These are phyloP conservation scores for Candida labiduridarum DNA, from an alignment of 1,139 yeast species.

Conservation along the genomic window DNA sequence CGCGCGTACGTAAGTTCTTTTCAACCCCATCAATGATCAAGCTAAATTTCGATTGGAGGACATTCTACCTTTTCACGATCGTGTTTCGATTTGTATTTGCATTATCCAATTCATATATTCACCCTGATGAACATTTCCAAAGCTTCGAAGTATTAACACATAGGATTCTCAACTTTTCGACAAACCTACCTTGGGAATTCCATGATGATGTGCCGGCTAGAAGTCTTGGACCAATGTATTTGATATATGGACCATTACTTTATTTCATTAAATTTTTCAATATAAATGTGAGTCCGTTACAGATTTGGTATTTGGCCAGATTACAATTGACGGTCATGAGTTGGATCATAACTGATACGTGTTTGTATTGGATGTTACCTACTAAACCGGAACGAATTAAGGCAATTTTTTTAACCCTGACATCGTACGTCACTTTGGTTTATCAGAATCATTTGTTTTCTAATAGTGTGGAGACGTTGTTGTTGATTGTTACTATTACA, in stretches of 20 bases:
- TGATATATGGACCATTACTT: slow-evolving; percentile 72
- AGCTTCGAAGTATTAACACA: slow-evolving; percentile 71
- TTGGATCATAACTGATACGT: slow-evolving; percentile 61
- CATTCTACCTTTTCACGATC: slow-evolving; percentile 43
- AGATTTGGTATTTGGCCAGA: slow-evolving; percentile 59
- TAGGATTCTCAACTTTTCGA: slow-evolving; percentile 50
- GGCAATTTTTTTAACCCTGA: slow-evolving; percentile 64
- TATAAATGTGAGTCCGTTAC: slow-evolving; percentile 38
- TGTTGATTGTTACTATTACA: slow-evolving; percentile 60
- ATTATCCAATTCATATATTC: slow-evolving; percentile 80
- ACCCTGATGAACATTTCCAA: slow-evolving; percentile 98
- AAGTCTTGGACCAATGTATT: slow-evolving; percentile 68
- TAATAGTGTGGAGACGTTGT: slow-evolving; percentile 77
- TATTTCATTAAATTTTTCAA: slow-evolving; percentile 27
- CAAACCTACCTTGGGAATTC: slow-evolving; percentile 84
- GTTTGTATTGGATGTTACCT: slow-evolving; percentile 51
- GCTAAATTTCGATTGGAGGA: slow-evolving; percentile 44
- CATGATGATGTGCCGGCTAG: slow-evolving; percentile 60
- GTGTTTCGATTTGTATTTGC: slow-evolving; percentile 59
- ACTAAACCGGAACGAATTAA: slow-evolving; percentile 66
- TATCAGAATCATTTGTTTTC: slow-evolving; percentile 89
- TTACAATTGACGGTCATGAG: slow-evolving; percentile 57
- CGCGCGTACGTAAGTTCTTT: background rate
- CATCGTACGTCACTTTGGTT: slow-evolving; percentile 79
- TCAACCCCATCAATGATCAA: slow-evolving; percentile 1